Percentiles rank a stretch among this genome's conserved stretches.
Evolutionary conservation across 2,329 filamentous ascomycete species (phyloP).

Genomic region (Xylaria sp.): DNA sequence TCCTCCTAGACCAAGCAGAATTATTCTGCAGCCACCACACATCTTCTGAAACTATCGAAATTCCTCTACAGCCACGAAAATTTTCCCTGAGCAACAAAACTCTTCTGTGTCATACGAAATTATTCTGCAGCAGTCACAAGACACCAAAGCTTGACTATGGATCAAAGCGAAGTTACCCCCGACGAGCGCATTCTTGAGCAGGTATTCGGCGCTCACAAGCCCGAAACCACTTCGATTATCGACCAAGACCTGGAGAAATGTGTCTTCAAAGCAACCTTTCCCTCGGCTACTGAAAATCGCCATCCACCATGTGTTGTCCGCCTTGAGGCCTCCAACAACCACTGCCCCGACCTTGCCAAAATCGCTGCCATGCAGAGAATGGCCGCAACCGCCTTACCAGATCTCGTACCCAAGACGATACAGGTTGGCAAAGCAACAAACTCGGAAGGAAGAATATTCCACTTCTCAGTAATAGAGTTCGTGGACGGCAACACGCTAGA

Average conservation of each 20-base stretch:
- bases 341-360: not conserved
- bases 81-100: too few species aligned
- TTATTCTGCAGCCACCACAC: too few species aligned
- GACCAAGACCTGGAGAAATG: constrained; percentile 22
- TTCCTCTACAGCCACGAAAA: too few species aligned
- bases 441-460: constrained; percentile 9
- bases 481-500: constrained; percentile 20
- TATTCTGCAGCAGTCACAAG: too few species aligned
- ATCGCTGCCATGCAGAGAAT: constrained; percentile 21
- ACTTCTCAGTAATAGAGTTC: constrained; percentile 15
- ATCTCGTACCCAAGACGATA: constrained; percentile 18
- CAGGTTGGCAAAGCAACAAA: constrained; percentile 14
- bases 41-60: too few species aligned
- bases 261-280: constrained; percentile 15
- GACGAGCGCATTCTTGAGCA: constrained; percentile 20
- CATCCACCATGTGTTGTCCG: constrained; percentile 9
- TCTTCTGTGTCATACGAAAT: too few species aligned
- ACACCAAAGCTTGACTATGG: too few species aligned
- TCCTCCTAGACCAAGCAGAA: too few species aligned
- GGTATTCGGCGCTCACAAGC: constrained; percentile 14
- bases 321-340: constrained; percentile 12
- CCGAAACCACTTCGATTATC: constrained; percentile 11
- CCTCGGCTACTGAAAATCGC: not conserved
- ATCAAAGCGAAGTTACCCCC: constrained; percentile 10
- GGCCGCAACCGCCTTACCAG: constrained; percentile 10